Percentiles rank a stretch among this genome's conserved stretches.
Evolutionary conservation across 306 rosid genomes (phyloP).

Genomic region (Sindora glabra): DNA sequence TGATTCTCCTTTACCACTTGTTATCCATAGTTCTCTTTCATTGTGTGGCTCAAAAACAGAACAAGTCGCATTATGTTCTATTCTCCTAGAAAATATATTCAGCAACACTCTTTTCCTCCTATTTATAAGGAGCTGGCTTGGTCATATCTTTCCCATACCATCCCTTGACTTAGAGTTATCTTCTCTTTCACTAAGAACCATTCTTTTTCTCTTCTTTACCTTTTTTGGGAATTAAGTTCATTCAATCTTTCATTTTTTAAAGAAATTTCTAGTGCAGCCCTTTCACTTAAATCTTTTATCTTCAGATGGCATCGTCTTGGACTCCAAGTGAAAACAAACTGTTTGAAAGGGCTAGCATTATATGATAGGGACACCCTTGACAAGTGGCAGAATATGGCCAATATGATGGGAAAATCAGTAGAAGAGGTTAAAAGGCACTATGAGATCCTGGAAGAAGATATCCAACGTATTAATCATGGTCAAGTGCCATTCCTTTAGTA

Average conservation of each 20-base stretch:
- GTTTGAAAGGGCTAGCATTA: slow-evolving; percentile 47
- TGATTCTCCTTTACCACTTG: slow-evolving; percentile 42
- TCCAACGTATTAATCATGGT: slow-evolving; percentile 42
- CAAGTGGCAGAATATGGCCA: slow-evolving; percentile 53
- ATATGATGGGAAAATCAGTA: slow-evolving; percentile 39
- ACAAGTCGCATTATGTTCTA: slow-evolving; percentile 41
- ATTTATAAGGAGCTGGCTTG: slow-evolving; percentile 38
- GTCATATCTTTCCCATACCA: slow-evolving; percentile 16
- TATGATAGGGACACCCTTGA: slow-evolving; percentile 47
- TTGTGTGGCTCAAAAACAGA: slow-evolving; percentile 38
- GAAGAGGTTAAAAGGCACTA: slow-evolving; percentile 60
- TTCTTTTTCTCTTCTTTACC: neutral
- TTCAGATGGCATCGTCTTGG: slow-evolving; percentile 51
- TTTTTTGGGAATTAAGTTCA: neutral
- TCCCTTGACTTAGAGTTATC: slow-evolving; percentile 16
- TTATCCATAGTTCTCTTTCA: slow-evolving; percentile 17
- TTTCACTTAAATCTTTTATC: neutral
- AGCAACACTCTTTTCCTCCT: slow-evolving; percentile 33
- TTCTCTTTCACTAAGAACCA: neutral
- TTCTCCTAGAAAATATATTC: slow-evolving; percentile 46
- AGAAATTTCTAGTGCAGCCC: neutral
- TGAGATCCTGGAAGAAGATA: slow-evolving; percentile 48
- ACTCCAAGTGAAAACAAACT: slow-evolving; percentile 42
- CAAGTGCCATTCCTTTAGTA: slow-evolving; percentile 39
- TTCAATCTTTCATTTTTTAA: neutral